These are phyloP conservation scores for Colletotrichum sp. DNA, from an alignment of 2,329 filamentous ascomycete species.

Conservation along the genomic window DNA sequence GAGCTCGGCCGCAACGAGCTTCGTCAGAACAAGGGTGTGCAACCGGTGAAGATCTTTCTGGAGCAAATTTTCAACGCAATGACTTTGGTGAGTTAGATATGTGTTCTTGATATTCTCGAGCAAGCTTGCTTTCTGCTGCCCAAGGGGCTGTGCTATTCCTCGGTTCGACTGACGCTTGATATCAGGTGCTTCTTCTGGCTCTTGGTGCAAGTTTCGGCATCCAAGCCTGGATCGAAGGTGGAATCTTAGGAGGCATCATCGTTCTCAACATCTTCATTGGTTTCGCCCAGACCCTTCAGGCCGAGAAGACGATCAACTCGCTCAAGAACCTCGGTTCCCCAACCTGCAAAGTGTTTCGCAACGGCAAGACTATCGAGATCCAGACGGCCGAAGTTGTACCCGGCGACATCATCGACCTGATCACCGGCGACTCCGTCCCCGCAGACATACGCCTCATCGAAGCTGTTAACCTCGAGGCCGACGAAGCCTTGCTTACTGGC, in stretches of 20 bases:
- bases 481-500: constrained; percentile 69
- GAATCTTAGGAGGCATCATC: constrained; percentile 64
- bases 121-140: not conserved
- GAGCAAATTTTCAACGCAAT: constrained; percentile 73
- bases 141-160: not conserved
- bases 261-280: constrained; percentile 62
- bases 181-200: constrained; percentile 56
- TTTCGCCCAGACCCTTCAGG: constrained; percentile 49
- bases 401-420: constrained; percentile 61
- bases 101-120: not conserved
- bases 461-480: constrained; percentile 70
- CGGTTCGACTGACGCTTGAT: not conserved
- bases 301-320: constrained; percentile 56
- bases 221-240: constrained; percentile 64
- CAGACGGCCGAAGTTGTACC: constrained; percentile 53
- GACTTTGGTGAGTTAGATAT: constrained; percentile 57
- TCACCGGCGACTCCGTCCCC: constrained; percentile 65
- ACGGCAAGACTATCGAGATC: constrained; percentile 42
- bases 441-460: constrained; percentile 63
- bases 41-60: constrained; percentile 67
- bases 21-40: constrained; percentile 64
- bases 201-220: constrained; percentile 65
- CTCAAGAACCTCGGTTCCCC: constrained; percentile 48
- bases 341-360: constrained; percentile 48
- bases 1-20: constrained; percentile 69